Base-by-base conservation (phyloP, 345 rosid species). In the Arabidopsis suecica region DNA sequence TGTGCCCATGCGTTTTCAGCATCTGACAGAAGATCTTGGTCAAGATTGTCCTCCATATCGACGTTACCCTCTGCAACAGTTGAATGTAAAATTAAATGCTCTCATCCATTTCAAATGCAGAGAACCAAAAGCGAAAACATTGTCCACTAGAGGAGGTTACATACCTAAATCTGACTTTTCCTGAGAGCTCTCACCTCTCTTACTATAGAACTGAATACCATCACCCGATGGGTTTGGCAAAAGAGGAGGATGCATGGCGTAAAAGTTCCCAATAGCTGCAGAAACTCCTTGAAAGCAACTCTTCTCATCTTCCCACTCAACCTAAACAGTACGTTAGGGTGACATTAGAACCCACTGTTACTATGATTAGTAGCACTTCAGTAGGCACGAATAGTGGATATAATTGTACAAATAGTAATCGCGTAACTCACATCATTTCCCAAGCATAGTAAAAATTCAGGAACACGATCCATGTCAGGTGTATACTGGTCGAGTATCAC, bases 401-500 rank as follows among this genome's bases (percentile, higher is more conserved):
- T 42, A 28, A 59, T 60, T 40, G 47, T 13, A 40, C 9, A 59
- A 18, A 37, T 1, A 7, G 45, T 61, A 50, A 40, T 7, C 16
- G 3, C 48, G 16, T 71, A 57, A 93, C 96, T 61, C 88, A 89
- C 99, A 82, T 94, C 97, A 80, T 94, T 94, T 72, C 97, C 99
- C 87, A 94, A 82, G 79, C 88, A 85, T 65, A 95, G 93, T 57
- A 86, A 77, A 80, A 95, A 88, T 74, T 90, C 99, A 18, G 99
- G 99, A 81, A 92, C 84, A 38, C 89, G 88, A 75, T 95, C 99
- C 99, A 95, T 91, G 80, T 92, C 97, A 58, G 97, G 99, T 25
- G 84, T 87, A 79, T 90, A 83, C 81, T 95, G 99, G 72, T 95
- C 99, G 67, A 95, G 97, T 75, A 95, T 80, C 69, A 92, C 89